Evolutionary conservation across 2,329 filamentous ascomycete genomes (phyloP).

Genomic region (Pleomassaria siparia): DNA sequence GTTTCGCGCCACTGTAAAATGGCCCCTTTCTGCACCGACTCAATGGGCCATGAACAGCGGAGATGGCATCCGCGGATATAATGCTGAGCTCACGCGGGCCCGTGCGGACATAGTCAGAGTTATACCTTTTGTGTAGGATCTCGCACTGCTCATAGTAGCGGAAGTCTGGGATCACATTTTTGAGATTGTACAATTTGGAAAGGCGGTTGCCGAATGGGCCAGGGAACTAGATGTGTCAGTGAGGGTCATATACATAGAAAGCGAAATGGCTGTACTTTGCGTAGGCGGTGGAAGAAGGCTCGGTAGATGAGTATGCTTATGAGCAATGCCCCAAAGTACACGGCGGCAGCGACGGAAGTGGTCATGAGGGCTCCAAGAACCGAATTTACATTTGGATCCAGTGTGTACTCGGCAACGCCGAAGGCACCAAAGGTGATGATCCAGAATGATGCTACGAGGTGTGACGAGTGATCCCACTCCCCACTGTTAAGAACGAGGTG

Average conservation of each 20-base stretch:
- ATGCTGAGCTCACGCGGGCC: slow-evolving; percentile 39
- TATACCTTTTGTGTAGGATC: slow-evolving; percentile 29
- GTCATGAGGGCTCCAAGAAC: slow-evolving; percentile 12
- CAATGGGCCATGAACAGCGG: slow-evolving; percentile 30
- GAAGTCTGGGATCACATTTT: slow-evolving; percentile 19
- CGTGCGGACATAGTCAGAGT: slow-evolving; percentile 35
- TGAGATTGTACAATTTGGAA: slow-evolving; percentile 43
- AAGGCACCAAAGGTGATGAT: slow-evolving; percentile 17
- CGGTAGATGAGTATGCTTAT: slow-evolving; percentile 45
- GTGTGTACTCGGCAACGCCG: slow-evolving; percentile 18
- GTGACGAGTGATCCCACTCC: slow-evolving; percentile 27
- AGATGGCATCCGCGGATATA: slow-evolving; percentile 28
- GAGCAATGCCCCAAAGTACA: slow-evolving; percentile 26
- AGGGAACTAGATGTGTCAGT: slow-evolving; percentile 30
- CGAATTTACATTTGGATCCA: slow-evolving; percentile 12
- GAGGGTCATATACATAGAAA: background rate
- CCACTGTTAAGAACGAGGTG: slow-evolving; percentile 23
- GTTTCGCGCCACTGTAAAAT: slow-evolving; percentile 25
- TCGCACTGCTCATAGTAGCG: slow-evolving; percentile 30
- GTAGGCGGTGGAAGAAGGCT: slow-evolving; percentile 44
- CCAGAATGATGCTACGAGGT: slow-evolving; percentile 19
- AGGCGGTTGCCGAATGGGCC: slow-evolving; percentile 42
- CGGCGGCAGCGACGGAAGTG: slow-evolving; percentile 11
- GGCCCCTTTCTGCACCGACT: slow-evolving; percentile 32
- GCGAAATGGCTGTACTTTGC: slow-evolving; percentile 18